These are phyloP conservation scores for Selaginella tamariscina DNA, from an alignment of 75 land plant species.

Conservation along the genomic window DNA sequence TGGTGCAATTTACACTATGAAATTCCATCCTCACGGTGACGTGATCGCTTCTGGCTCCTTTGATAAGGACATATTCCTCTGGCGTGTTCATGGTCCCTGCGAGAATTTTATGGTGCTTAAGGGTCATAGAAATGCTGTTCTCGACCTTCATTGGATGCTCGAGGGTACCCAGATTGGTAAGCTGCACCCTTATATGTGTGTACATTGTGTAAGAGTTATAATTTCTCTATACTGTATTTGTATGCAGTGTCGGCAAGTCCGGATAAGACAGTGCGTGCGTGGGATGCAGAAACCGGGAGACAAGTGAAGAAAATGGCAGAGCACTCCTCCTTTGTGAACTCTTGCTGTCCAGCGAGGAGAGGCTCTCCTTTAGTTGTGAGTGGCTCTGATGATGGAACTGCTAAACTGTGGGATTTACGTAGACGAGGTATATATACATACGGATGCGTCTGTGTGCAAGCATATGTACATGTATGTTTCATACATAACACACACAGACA, in stretches of 20 bases:
- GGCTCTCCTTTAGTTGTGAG: constrained; percentile 90
- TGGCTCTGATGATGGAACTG: constrained; percentile 97
- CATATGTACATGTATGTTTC: no score
- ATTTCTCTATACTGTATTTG: no score
- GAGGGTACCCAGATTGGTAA: constrained; percentile 79
- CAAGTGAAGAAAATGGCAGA: constrained; percentile 89
- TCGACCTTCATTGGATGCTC: constrained; percentile 84
- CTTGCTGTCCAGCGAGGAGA: constrained; percentile 76
- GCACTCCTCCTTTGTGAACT: constrained; percentile 79
- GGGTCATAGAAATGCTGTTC: constrained; percentile 88
- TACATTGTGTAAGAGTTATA: no score
- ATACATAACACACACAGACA: no score
- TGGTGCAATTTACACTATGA: constrained; percentile 78
- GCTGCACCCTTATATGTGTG: no score
- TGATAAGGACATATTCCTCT: constrained; percentile 80
- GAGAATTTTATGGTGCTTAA: constrained; percentile 90
- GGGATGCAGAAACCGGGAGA: constrained; percentile 92
- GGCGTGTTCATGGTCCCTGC: constrained; percentile 91
- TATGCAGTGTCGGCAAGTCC: constrained; percentile 95
- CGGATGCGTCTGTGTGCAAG: no score
- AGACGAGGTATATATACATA: no score
- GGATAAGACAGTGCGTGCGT: constrained; percentile 84
- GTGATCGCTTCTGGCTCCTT: constrained; percentile 91
- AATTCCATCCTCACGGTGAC: constrained; percentile 82
- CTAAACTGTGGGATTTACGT: constrained; percentile 95